These are phyloP conservation scores for Backusella morwellensis DNA, from an alignment of 192 early-diverging fungal species.

Conservation along the genomic window DNA sequence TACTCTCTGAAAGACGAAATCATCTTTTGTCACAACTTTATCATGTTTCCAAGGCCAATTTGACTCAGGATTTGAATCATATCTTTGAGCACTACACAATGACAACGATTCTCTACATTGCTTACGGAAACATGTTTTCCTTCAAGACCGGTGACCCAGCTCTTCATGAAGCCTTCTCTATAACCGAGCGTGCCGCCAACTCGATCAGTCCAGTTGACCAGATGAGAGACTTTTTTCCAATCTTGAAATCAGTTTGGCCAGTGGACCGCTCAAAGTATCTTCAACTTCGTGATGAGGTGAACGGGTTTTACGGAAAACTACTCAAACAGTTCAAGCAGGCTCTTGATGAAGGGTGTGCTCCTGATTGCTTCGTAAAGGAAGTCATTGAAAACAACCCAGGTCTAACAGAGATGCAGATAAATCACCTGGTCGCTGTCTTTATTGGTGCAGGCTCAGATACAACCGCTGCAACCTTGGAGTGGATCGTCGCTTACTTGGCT, in stretches of 20 bases:
- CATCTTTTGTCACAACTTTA: slow-evolving; percentile 7
- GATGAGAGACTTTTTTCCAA: slow-evolving; percentile 33
- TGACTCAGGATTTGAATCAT: not conserved
- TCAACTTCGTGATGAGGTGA: not conserved
- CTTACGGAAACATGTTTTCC: slow-evolving; percentile 23
- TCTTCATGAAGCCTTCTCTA: slow-evolving; percentile 30
- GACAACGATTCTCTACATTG: slow-evolving; percentile 29
- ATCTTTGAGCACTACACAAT: slow-evolving; percentile 34
- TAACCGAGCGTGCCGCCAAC: slow-evolving; percentile 20
- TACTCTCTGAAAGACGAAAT: slow-evolving; percentile 13
- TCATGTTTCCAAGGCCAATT: not conserved
- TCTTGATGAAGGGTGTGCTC: not conserved
- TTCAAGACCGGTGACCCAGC: slow-evolving; percentile 23
- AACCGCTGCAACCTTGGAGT: slow-evolving; percentile 30
- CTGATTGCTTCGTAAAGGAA: slow-evolving; percentile 37
- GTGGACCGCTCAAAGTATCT: not conserved
- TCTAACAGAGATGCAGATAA: slow-evolving; percentile 18
- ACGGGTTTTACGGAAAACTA: slow-evolving; percentile 30
- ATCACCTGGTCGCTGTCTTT: slow-evolving; percentile 25
- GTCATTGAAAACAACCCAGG: not conserved
- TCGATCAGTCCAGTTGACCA: slow-evolving; percentile 26
- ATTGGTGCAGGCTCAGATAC: slow-evolving; percentile 38
- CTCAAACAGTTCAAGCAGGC: slow-evolving; percentile 6
- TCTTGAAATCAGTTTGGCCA: slow-evolving; percentile 24
- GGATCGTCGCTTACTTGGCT: slow-evolving; percentile 31